phyloP scores from a whole-genome alignment of 1,284 basidiomycete species.

The Ceratobasidium sp. region DNA sequence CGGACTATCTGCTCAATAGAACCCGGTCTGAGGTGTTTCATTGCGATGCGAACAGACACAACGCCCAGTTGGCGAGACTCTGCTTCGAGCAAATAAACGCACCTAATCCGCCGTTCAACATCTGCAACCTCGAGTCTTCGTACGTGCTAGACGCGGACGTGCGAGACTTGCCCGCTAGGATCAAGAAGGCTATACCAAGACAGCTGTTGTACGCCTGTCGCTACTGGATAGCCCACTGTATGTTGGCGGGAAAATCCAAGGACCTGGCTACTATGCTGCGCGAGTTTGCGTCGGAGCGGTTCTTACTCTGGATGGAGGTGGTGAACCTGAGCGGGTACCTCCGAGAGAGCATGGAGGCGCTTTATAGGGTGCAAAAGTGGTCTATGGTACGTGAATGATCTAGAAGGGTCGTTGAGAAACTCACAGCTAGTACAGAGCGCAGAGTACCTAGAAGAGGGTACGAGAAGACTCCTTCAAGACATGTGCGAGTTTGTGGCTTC shows the following conservation, averaged over 20 bases:
- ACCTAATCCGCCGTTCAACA: neutral
- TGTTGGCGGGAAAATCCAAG: neutral
- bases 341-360: neutral
- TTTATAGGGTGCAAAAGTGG: neutral
- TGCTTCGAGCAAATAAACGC: constrained; percentile 11
- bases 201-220: too few species aligned
- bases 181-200: too few species aligned
- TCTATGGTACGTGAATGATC: neutral
- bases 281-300: neutral
- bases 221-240: neutral
- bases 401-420: neutral
- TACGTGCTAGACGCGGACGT: too few species aligned
- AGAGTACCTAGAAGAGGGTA: neutral
- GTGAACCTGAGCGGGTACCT: constrained; percentile 8
- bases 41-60: neutral
- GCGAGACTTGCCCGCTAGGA: too few species aligned
- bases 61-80: neutral
- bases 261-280: neutral
- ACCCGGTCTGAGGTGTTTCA: neutral
- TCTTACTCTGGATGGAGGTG: constrained; percentile 14
- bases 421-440: neutral
- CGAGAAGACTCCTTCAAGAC: neutral
- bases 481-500: neutral
- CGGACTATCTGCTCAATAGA: neutral
- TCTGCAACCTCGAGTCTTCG: too few species aligned